Evolutionary conservation across 305 asterid genomes (phyloP), one percentile per base, ranked within the genome.

Genomic region (Fraxinus baroniana): DNA sequence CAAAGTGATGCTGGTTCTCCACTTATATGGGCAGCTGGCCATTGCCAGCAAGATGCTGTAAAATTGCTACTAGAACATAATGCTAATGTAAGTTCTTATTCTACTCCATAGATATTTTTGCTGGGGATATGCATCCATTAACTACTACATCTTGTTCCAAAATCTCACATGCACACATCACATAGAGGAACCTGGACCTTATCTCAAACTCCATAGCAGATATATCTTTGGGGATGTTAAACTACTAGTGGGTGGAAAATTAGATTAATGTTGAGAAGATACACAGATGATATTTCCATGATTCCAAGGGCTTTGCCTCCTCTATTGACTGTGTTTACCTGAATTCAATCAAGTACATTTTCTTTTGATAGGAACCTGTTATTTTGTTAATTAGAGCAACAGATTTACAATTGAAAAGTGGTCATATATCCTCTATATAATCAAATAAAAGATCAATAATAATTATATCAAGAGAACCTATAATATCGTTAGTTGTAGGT

Each of bases 1-100:
- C 93, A 91, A 90, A 93, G 99, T 90, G 97, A 94, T 87, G 94
- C 94, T 52, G 99, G 99, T 71, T 88, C 93, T 79, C 97, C 99
- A 15, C 97, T 96, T 77, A 83, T 96, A 79, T 96, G 98, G 99
- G 99, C 99, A 86, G 98, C 98, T 74, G 99, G 99, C 84, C 97
- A 93, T 76, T 95, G 89, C 80, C 98, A 96, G 84, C 89, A 80
- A 86, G 97, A 94, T 72, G 89, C 97, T 76, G 98, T 96, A 73
- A 87, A 90, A 91, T 33, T 93, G 79, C 93, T 96, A 74, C 85
- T 96, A 44, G 95, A 94, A 82, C 94, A 93, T 82, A 86, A 85
- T 71, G 99, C 99, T 85, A 84, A 94, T 76, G 99, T 95, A 88
- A 89, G 93, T 80, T 77, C 79, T 68, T 17, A 28, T 55, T 79